phyloP scores from a whole-genome alignment of 1,139 yeast species.

The Pichia sp. region DNA sequence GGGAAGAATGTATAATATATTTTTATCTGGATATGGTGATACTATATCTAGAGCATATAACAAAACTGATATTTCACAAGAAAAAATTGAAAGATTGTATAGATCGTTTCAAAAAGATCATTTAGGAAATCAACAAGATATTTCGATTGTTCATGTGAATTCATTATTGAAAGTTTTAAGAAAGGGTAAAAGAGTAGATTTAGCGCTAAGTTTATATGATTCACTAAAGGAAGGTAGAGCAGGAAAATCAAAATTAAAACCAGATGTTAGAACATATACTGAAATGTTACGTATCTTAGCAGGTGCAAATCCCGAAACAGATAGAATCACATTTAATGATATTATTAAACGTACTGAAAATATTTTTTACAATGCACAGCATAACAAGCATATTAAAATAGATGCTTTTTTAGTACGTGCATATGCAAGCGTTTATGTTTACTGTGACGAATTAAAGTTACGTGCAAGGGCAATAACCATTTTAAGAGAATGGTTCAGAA shows the following conservation, averaged over 20 bases:
- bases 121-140: slow-evolving; percentile 13
- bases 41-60: slow-evolving; percentile 11
- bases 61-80: slow-evolving; percentile 22
- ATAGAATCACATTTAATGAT: slow-evolving; percentile 10
- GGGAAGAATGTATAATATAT: slow-evolving; percentile 47
- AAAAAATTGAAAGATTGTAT: slow-evolving; percentile 25
- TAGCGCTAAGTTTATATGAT: slow-evolving; percentile 29
- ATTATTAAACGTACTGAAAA: slow-evolving; percentile 21
- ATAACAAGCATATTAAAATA: slow-evolving; percentile 13
- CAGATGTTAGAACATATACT: slow-evolving; percentile 32
- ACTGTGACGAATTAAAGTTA: slow-evolving; percentile 23
- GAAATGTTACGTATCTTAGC: slow-evolving; percentile 29
- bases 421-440: slow-evolving; percentile 24
- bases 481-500: slow-evolving; percentile 28
- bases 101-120: slow-evolving; percentile 23
- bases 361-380: slow-evolving; percentile 21
- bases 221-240: slow-evolving; percentile 15
- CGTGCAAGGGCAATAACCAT: slow-evolving; percentile 26
- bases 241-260: slow-evolving; percentile 19
- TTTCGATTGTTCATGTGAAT: slow-evolving; percentile 31
- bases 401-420: slow-evolving; percentile 23
- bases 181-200: slow-evolving; percentile 28
- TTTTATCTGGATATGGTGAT: slow-evolving; percentile 54
- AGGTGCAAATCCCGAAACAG: slow-evolving; percentile 18
- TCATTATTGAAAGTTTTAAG: slow-evolving; percentile 32